A percentile compares a stretch with the other conserved stretches of the same genome.
phyloP scores from a whole-genome alignment of 2,329 filamentous ascomycete genomes.

The Gremmenia infestans region DNA sequence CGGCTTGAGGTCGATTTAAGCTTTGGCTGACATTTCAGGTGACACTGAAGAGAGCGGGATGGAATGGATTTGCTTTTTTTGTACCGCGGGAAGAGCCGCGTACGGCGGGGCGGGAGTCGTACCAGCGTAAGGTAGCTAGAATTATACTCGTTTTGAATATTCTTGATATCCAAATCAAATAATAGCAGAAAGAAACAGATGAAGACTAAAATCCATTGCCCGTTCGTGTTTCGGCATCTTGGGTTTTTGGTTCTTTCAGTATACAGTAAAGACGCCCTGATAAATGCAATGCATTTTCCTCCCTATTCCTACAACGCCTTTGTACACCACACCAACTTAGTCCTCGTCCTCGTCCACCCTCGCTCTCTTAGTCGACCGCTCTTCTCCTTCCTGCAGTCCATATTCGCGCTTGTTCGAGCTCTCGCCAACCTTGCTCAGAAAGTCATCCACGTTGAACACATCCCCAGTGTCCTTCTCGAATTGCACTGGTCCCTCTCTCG shows the following conservation, averaged over 20 bases:
- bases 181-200: too few species aligned
- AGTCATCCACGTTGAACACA: conserved; percentile 91
- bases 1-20: background rate
- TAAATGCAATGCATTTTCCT: background rate
- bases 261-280: background rate
- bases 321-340: conserved; percentile 6
- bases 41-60: background rate
- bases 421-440: conserved; percentile 73
- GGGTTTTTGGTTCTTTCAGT: too few species aligned
- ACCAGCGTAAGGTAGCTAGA: too few species aligned
- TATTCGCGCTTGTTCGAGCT: conserved; percentile 66
- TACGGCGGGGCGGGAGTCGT: too few species aligned
- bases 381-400: conserved; percentile 65
- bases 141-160: too few species aligned
- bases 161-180: too few species aligned
- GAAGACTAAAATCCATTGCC: too few species aligned
- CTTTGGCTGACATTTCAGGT: background rate
- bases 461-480: conserved; percentile 87
- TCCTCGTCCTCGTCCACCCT: conserved; percentile 68
- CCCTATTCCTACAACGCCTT: background rate
- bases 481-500: conserved; percentile 85
- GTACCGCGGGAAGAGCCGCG: too few species aligned
- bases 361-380: conserved; percentile 61
- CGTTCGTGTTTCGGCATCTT: too few species aligned
- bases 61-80: too few species aligned